Percentiles rank a stretch among this genome's conserved stretches.
Evolutionary conservation across 768 basidiomycete species (phyloP).

Genomic region (Amanita muscaria): DNA sequence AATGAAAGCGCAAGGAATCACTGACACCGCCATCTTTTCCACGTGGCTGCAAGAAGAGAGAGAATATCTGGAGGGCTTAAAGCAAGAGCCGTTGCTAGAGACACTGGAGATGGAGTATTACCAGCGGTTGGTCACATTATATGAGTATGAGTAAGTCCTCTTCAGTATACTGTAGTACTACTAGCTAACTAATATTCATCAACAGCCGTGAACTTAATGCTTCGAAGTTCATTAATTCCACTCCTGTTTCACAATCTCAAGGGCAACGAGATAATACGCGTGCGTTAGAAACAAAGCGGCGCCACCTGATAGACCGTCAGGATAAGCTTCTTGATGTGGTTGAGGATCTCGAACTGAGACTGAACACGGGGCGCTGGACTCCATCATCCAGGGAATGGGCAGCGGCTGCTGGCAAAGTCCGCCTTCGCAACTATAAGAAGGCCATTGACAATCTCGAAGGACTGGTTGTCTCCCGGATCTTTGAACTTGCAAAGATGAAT

Average conservation of each 20-base stretch:
- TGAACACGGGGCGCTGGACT: background rate
- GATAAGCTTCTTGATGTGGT: background rate
- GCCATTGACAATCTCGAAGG: constrained; percentile 15
- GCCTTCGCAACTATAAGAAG: constrained; percentile 10
- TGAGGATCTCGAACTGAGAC: background rate
- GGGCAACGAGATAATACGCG: no score
- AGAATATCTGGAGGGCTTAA: constrained; percentile 11
- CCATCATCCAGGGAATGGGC: background rate
- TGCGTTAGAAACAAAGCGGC: background rate
- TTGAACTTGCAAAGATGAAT: constrained; percentile 17
- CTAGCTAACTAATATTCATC: no score
- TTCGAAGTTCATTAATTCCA: no score
- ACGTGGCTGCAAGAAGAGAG: constrained; percentile 17
- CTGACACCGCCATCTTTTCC: constrained; percentile 7
- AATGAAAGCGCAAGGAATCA: constrained; percentile 7
- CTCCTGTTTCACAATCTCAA: no score
- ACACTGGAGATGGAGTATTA: constrained; percentile 14
- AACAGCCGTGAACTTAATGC: no score
- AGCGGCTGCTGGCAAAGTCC: background rate
- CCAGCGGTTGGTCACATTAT: background rate
- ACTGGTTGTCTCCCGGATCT: constrained; percentile 15
- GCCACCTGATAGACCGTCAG: background rate
- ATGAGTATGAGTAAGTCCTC: background rate
- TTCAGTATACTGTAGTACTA: no score
- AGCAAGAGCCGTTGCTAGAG: constrained; percentile 11